Conservation (phyloP, 148 eudicot genomes). For the Agrostemma githago region DNA sequence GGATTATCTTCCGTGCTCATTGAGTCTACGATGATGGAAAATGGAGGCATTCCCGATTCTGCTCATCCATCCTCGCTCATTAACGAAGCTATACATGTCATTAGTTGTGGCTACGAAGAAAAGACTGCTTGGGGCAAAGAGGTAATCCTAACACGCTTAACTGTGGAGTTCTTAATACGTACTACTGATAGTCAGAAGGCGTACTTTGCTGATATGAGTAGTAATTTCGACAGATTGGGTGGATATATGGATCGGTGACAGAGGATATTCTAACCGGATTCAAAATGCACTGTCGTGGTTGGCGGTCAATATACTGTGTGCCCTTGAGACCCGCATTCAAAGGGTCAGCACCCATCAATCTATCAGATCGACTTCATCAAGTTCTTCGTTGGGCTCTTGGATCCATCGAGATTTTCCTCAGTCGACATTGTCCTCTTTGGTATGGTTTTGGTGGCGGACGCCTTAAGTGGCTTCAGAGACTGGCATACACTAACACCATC, state of each 20-base stretch:
- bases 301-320: slow-evolving; percentile 99
- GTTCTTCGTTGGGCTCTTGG: slow-evolving; percentile 98
- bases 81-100: slow-evolving; percentile 96
- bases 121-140: slow-evolving; percentile 99
- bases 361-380: slow-evolving; percentile 94
- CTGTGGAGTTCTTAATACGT: too few species aligned
- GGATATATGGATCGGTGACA: slow-evolving; percentile 98
- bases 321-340: slow-evolving; percentile 96
- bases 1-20: slow-evolving; percentile 88
- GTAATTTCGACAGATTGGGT: slow-evolving; percentile 66
- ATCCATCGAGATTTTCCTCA: slow-evolving; percentile 89
- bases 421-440: slow-evolving; percentile 98
- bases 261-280: slow-evolving; percentile 95
- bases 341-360: slow-evolving; percentile 97
- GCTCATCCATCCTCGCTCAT: slow-evolving; percentile 75
- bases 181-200: too few species aligned
- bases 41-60: slow-evolving; percentile 87
- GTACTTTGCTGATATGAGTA: too few species aligned
- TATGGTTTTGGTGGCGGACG: slow-evolving; percentile 95
- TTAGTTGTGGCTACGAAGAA: slow-evolving; percentile 95
- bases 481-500: slow-evolving; percentile 92
- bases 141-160: slow-evolving; percentile 30
- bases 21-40: slow-evolving; percentile 91
- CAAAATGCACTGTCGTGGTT: slow-evolving; percentile 99
- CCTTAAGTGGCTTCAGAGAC: slow-evolving; percentile 91